Conservation (phyloP, 768 basidiomycete species). For the Polyporus arcularius region DNA sequence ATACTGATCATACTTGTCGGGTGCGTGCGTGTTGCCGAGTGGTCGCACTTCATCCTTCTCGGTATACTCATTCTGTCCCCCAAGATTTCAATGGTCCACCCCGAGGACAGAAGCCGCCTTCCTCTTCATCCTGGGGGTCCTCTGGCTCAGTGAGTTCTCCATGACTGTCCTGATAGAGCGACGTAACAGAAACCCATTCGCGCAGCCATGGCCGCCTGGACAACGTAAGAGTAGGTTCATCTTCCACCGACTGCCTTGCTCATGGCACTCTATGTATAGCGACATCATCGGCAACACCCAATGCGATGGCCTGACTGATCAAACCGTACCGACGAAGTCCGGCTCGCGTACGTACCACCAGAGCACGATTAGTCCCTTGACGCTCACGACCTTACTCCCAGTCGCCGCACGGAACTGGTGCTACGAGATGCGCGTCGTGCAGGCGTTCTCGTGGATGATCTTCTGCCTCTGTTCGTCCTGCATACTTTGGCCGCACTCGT, state of each 20-base stretch:
- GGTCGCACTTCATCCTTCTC: not conserved
- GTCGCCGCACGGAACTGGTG: slow-evolving; percentile 61
- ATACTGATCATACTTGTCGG: slow-evolving; percentile 54
- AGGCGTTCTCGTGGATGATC: slow-evolving; percentile 77
- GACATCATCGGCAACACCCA: slow-evolving; percentile 61
- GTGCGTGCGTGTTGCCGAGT: slow-evolving; percentile 53
- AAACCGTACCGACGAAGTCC: slow-evolving; percentile 47
- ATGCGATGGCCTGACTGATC: slow-evolving; percentile 35
- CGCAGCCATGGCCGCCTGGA: slow-evolving; percentile 75
- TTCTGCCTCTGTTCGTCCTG: slow-evolving; percentile 51
- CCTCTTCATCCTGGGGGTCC: slow-evolving; percentile 54
- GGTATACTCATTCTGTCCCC: not conserved
- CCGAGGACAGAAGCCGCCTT: slow-evolving; percentile 61
- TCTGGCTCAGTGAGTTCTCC: slow-evolving; percentile 67
- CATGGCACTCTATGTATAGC: slow-evolving; percentile 34
- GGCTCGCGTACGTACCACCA: slow-evolving; percentile 48
- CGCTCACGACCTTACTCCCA: slow-evolving; percentile 29
- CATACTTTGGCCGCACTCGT: not conserved
- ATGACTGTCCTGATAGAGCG: not conserved
- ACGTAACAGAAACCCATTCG: not conserved
- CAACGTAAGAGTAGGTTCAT: slow-evolving; percentile 48
- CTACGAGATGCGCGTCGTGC: slow-evolving; percentile 78
- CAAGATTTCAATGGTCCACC: slow-evolving; percentile 69
- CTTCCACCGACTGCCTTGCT: not conserved
- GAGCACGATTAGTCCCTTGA: not conserved